Conservation (phyloP, 768 basidiomycete genomes). For the Asterophora lycoperdoides region DNA sequence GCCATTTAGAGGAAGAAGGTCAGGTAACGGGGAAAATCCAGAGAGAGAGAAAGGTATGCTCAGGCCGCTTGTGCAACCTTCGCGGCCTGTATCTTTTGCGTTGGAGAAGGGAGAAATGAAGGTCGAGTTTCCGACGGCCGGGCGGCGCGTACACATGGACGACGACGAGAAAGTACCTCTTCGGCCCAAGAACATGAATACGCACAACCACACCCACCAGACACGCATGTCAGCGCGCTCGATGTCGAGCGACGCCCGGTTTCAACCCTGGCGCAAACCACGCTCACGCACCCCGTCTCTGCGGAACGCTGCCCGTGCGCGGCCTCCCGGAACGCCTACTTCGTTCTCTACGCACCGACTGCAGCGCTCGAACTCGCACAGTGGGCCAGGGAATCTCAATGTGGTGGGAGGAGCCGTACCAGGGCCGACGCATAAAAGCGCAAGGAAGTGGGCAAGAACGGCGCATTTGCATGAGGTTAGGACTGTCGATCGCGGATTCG, state of each 20-base stretch:
- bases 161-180: neutral
- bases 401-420: conserved; percentile 7
- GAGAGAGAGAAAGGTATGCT: neutral
- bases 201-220: neutral
- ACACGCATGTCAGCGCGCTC: neutral
- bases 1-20: conserved; percentile 28
- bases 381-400: conserved; percentile 14
- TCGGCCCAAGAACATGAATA: conserved; percentile 7
- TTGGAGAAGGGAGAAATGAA: conserved; percentile 8
- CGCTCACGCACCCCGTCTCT: conserved; percentile 29
- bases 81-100: conserved; percentile 21
- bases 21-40: conserved; percentile 10
- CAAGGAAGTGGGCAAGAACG: conserved; percentile 57
- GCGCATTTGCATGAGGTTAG: conserved; percentile 68
- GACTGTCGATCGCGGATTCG: neutral
- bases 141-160: neutral
- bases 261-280: conserved; percentile 8
- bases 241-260: conserved; percentile 6
- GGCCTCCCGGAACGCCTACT: conserved; percentile 27
- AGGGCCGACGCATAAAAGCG: conserved; percentile 34
- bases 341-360: conserved; percentile 23
- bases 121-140: conserved; percentile 12
- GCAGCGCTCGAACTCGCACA: conserved; percentile 46
- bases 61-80: conserved; percentile 24
- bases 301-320: conserved; percentile 14